Evolutionary conservation across 352 stramenopile species (phyloP).

Genomic region (Pythium periplocum): DNA sequence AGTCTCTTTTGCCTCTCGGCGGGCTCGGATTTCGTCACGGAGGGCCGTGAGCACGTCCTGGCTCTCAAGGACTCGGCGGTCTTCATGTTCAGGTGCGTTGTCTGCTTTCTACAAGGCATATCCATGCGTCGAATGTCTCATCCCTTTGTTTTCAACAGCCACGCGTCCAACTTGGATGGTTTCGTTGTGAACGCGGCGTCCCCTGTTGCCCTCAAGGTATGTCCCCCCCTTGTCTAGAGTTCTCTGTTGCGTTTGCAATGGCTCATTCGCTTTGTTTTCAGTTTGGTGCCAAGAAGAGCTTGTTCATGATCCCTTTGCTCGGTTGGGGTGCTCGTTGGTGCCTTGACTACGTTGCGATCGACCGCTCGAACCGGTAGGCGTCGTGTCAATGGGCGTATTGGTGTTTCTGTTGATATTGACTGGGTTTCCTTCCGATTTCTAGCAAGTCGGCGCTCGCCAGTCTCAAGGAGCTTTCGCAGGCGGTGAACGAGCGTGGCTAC

Average conservation of each 20-base stretch:
- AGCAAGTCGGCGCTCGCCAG: conserved; percentile 61
- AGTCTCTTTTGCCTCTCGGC: conserved; percentile 48
- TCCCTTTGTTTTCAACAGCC: conserved; percentile 19
- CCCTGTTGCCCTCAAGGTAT: conserved; percentile 63
- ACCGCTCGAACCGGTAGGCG: conserved; percentile 59
- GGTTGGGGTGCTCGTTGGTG: conserved; percentile 70
- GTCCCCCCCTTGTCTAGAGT: conserved; percentile 3
- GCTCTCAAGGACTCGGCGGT: conserved; percentile 62
- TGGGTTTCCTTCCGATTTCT: too few species aligned
- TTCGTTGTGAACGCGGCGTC: conserved; percentile 79
- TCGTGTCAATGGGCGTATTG: too few species aligned
- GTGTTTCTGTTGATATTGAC: too few species aligned
- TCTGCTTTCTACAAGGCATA: neutral
- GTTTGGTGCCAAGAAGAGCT: conserved; percentile 82
- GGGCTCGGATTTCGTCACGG: conserved; percentile 38
- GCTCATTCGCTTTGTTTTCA: conserved; percentile 11
- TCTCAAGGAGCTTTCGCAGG: conserved; percentile 57
- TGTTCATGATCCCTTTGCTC: conserved; percentile 77
- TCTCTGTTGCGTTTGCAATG: neutral
- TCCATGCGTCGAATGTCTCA: neutral
- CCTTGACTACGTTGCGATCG: conserved; percentile 78
- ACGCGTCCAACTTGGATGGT: conserved; percentile 79
- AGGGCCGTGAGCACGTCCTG: conserved; percentile 47
- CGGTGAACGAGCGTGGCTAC: conserved; percentile 64
- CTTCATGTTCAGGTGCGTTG: conserved; percentile 73